These are phyloP conservation scores for Cryptosporidium baileyi DNA, from an alignment of 169 alveolate species.

Conservation along the genomic window DNA sequence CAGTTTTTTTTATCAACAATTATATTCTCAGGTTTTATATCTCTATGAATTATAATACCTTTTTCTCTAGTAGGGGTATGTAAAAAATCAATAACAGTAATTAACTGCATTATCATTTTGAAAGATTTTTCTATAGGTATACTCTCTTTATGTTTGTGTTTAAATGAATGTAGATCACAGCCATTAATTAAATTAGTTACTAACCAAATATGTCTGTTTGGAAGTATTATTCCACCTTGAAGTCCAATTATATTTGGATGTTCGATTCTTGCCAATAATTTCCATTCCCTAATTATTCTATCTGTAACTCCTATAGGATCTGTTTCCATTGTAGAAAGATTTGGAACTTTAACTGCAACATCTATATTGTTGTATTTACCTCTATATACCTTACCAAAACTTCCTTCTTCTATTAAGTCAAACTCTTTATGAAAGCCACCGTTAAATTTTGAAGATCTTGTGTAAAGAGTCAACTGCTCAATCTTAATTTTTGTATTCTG, in stretches of 20 bases:
- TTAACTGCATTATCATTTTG: slow-evolving; percentile 87
- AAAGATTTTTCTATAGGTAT: slow-evolving; percentile 72
- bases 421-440: not conserved
- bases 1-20: slow-evolving; percentile 77
- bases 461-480: slow-evolving; percentile 25
- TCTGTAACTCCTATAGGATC: slow-evolving; percentile 88
- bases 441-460: not conserved
- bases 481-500: slow-evolving; percentile 42
- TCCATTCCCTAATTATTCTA: slow-evolving; percentile 87
- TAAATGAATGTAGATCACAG: slow-evolving; percentile 84
- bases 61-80: slow-evolving; percentile 82
- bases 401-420: slow-evolving; percentile 76
- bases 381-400: slow-evolving; percentile 82
- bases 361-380: slow-evolving; percentile 78
- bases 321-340: slow-evolving; percentile 78
- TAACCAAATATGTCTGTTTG: slow-evolving; percentile 87
- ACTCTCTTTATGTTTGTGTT: slow-evolving; percentile 64
- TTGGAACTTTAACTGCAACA: slow-evolving; percentile 88
- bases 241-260: slow-evolving; percentile 81
- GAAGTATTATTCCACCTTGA: slow-evolving; percentile 86
- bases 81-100: slow-evolving; percentile 80
- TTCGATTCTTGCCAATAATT: slow-evolving; percentile 80
- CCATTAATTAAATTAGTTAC: slow-evolving; percentile 84
- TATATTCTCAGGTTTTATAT: slow-evolving; percentile 84
- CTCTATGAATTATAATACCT: slow-evolving; percentile 81